Evolutionary conservation across 139 green algal species (phyloP).

Genomic region (Chlorokybus atmophyticus): DNA sequence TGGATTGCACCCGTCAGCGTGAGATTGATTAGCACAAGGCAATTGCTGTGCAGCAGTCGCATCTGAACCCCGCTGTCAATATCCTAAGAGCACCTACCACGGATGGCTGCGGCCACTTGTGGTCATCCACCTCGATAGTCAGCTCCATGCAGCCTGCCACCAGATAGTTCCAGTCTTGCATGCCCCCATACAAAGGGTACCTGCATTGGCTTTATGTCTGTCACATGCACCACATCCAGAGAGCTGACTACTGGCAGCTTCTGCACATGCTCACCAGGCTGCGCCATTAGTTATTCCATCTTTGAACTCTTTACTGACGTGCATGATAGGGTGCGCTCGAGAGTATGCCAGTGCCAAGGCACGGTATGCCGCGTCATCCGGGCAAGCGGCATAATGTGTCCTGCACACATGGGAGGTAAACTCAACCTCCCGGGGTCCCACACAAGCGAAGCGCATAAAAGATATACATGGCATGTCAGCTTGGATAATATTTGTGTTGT

Average conservation of each 20-base stretch:
- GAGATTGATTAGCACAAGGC: too few relatives aligned
- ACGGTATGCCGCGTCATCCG: conserved; percentile 64
- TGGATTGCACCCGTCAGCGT: too few relatives aligned
- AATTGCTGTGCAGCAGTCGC: too few relatives aligned
- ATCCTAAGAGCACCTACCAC: background rate
- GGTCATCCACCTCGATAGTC: conserved; percentile 70
- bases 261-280: conserved; percentile 37
- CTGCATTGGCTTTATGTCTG: too few relatives aligned
- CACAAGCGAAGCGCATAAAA: too few relatives aligned
- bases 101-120: conserved; percentile 49
- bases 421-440: background rate
- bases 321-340: conserved; percentile 31
- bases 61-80: too few relatives aligned
- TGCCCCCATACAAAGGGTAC: conserved; percentile 71
- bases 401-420: too few relatives aligned
- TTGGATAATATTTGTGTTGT: too few relatives aligned
- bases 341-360: conserved; percentile 60
- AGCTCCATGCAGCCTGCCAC: conserved; percentile 54
- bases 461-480: too few relatives aligned
- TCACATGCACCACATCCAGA: too few relatives aligned
- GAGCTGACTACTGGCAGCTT: too few relatives aligned
- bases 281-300: conserved; percentile 80
- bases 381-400: conserved; percentile 41
- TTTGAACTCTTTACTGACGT: conserved; percentile 53
- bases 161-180: conserved; percentile 79